These are phyloP conservation scores for Wickerhamiella brachini DNA, from an alignment of 805 yeast species.

Conservation along the genomic window DNA sequence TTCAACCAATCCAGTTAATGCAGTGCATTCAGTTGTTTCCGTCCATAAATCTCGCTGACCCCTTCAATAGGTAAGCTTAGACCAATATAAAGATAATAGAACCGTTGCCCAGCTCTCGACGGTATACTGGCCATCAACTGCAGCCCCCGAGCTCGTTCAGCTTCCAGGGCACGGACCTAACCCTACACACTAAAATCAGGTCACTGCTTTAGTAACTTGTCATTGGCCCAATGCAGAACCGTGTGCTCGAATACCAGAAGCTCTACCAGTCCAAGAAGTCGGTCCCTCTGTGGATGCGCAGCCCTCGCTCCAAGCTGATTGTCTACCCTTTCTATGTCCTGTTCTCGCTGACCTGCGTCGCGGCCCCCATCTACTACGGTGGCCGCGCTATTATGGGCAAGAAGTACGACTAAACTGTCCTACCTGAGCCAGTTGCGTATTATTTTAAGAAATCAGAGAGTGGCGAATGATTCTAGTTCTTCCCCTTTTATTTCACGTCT, in stretches of 20 bases:
- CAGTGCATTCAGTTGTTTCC: no score
- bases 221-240: conserved; percentile 6
- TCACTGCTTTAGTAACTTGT: background rate
- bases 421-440: background rate
- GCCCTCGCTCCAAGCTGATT: conserved; percentile 55
- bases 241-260: conserved; percentile 24
- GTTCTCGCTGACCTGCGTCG: conserved; percentile 48
- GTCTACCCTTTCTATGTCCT: conserved; percentile 70
- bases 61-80: no score
- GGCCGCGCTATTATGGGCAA: conserved; percentile 62
- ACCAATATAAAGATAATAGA: no score
- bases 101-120: no score
- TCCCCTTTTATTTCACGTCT: background rate
- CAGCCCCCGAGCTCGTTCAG: no score
- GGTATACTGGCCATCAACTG: no score
- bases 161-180: background rate
- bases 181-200: background rate
- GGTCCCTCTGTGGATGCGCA: conserved; percentile 29
- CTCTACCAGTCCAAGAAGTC: conserved; percentile 25
- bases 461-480: background rate
- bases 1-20: no score
- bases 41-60: no score
- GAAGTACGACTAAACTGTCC: conserved; percentile 27
- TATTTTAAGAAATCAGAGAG: background rate
- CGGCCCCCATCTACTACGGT: conserved; percentile 51